Evolutionary conservation across 2,329 filamentous ascomycete species (phyloP).

Genomic region (Cercospora sojina): DNA sequence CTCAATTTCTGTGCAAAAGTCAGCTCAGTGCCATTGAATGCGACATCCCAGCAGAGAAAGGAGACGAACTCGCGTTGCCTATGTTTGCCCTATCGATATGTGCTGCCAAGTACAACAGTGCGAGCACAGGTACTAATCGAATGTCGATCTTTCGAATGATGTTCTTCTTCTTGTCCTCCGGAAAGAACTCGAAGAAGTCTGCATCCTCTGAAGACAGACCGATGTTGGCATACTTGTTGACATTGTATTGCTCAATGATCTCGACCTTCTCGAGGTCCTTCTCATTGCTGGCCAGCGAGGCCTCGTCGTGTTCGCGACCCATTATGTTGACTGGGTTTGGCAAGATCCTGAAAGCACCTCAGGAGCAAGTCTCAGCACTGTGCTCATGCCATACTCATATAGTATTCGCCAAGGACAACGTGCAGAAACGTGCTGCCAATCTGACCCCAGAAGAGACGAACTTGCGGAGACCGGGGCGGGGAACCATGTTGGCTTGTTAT

Average conservation of each 20-base stretch:
- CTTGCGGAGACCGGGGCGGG: not conserved
- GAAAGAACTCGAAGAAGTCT: slow-evolving; percentile 25
- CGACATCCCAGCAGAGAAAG: too few species aligned
- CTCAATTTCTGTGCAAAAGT: too few species aligned
- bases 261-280: slow-evolving; percentile 30
- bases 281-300: slow-evolving; percentile 21
- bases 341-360: not conserved
- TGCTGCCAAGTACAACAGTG: not conserved
- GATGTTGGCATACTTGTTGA: slow-evolving; percentile 28
- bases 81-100: not conserved
- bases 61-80: not conserved
- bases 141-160: not conserved
- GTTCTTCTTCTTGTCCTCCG: not conserved
- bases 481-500: not conserved
- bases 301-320: slow-evolving; percentile 7
- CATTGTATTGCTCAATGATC: slow-evolving; percentile 18
- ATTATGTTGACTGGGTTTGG: not conserved
- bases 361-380: not conserved
- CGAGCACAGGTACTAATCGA: not conserved
- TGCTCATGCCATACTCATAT: not conserved
- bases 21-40: too few species aligned
- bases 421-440: not conserved
- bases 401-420: not conserved
- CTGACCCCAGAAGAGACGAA: not conserved
- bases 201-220: slow-evolving; percentile 26